Percentiles rank a stretch among this genome's conserved stretches.
Evolutionary conservation across 768 basidiomycete genomes (phyloP).

Genomic region (Lactifluus hygrophoroides): DNA sequence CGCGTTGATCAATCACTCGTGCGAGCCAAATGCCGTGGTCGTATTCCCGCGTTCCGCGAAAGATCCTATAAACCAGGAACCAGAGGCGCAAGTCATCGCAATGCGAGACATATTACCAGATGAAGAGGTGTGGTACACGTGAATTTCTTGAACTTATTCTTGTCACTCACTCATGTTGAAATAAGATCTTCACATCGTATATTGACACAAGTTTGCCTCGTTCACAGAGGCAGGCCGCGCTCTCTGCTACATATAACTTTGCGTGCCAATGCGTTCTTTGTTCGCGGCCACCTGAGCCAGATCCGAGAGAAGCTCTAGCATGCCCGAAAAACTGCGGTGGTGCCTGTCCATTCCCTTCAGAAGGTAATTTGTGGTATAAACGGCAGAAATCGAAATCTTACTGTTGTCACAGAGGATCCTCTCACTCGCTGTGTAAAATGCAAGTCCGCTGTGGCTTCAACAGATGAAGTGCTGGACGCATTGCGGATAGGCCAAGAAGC

Average conservation of each 20-base stretch:
- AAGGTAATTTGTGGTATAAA: conserved; percentile 35
- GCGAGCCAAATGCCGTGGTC: conserved; percentile 81
- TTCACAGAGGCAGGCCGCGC: conserved; percentile 40
- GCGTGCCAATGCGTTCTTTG: conserved; percentile 63
- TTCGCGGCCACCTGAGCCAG: conserved; percentile 29
- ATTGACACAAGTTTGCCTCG: conserved; percentile 74
- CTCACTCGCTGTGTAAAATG: conserved; percentile 49
- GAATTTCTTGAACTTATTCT: not conserved
- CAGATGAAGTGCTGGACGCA: conserved; percentile 52
- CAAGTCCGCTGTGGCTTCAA: conserved; percentile 37
- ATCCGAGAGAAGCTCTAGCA: conserved; percentile 58
- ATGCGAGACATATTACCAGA: conserved; percentile 51
- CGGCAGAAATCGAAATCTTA: not conserved
- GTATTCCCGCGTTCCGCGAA: conserved; percentile 65
- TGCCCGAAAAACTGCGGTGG: conserved; percentile 69
- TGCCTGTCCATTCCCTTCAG: conserved; percentile 47
- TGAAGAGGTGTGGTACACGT: conserved; percentile 55
- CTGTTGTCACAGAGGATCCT: conserved; percentile 34
- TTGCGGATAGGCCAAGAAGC: conserved; percentile 64
- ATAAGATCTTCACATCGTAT: conserved; percentile 75
- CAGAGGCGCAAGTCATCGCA: conserved; percentile 64
- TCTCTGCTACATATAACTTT: conserved; percentile 74
- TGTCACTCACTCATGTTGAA: not conserved
- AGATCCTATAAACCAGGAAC: conserved; percentile 35
- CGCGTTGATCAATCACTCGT: conserved; percentile 84